phyloP scores from a whole-genome alignment of 208 protist species.

The Phytomonas sp. region DNA sequence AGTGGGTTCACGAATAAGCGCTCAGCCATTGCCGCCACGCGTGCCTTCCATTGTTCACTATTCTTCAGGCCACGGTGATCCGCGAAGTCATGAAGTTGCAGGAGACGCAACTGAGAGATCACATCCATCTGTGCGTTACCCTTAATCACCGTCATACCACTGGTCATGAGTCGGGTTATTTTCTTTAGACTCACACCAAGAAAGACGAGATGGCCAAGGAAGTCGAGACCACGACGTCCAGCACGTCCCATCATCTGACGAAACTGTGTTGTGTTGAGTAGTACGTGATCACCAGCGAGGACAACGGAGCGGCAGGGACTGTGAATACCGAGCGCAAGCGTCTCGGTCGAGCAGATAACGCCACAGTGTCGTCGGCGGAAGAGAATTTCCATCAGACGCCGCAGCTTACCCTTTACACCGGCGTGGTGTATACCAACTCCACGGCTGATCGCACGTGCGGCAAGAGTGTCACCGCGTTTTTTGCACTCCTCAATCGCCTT shows the following conservation, averaged over 20 bases:
- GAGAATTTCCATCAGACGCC: conserved; percentile 86
- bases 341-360: conserved; percentile 92
- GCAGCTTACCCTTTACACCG: conserved; percentile 83
- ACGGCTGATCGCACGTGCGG: conserved; percentile 62
- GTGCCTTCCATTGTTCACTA: conserved; percentile 38
- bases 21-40: conserved; percentile 48
- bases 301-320: conserved; percentile 94
- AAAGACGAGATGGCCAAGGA: conserved; percentile 91
- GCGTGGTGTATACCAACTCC: conserved; percentile 92
- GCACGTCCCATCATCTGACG: conserved; percentile 95
- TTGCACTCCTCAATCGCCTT: conserved; percentile 57
- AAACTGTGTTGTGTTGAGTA: conserved; percentile 91
- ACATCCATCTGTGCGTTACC: conserved; percentile 86
- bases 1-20: conserved; percentile 76
- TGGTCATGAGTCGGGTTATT: conserved; percentile 88
- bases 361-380: conserved; percentile 86
- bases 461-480: conserved; percentile 57
- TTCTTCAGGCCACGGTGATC: conserved; percentile 46
- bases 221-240: conserved; percentile 92
- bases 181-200: conserved; percentile 84
- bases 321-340: conserved; percentile 94
- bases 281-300: conserved; percentile 85
- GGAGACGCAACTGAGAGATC: conserved; percentile 71
- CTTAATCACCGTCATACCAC: conserved; percentile 87
- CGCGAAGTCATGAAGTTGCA: conserved; percentile 76